Evolutionary conservation across 2,329 filamentous ascomycete species (phyloP), one percentile per base, ranked within the genome.

Genomic region (Fusarium ramigenum): DNA sequence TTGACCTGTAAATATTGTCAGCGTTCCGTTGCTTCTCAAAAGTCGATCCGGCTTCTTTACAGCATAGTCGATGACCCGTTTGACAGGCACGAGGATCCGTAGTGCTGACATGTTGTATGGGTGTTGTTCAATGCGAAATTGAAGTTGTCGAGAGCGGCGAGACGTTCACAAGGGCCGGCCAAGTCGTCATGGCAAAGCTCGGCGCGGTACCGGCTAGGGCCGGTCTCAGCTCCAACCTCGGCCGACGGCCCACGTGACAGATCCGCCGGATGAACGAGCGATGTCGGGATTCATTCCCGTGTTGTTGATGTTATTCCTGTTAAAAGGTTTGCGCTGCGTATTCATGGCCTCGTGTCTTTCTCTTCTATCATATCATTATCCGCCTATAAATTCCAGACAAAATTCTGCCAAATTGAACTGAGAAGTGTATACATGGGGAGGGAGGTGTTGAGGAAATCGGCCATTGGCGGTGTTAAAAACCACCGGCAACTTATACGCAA

Each of bases 41-140:
- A 54, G 16, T 58, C 66, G 50, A 57, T 57, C 49, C 7, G 14
- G 21, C 39, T 53, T 15, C 16, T 90, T 81, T 85, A 94, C 93
- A 78, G 93, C 92, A 89, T 94, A 95, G 88, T 95, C 93, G 86
- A 95, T 94, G 57, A 95, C 93, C 90, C 93, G 87, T 86, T 95
- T 95, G 53, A 95, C 86, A 83, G 93, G 93, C 7, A 95, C 93
- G 71, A 95, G 87, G 83, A 95, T 95, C 82, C 92, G 87, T 78
- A 94, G 84, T 63, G 88, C 86, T 78, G 89, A 90, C 89, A 91
- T 91, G 72, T 75, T 71, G 69, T 62, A 28, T 58, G 79, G 75
- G 75, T 77, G 75, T 70, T 74, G 77, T 66, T 72, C 75, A 77
- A 77, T 78, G 70, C 60, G 49, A 61, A 60, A 56, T 67, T 46